These are phyloP conservation scores for Solanum clarkiae DNA, from an alignment of 257 asterid species.

Conservation along the genomic window DNA sequence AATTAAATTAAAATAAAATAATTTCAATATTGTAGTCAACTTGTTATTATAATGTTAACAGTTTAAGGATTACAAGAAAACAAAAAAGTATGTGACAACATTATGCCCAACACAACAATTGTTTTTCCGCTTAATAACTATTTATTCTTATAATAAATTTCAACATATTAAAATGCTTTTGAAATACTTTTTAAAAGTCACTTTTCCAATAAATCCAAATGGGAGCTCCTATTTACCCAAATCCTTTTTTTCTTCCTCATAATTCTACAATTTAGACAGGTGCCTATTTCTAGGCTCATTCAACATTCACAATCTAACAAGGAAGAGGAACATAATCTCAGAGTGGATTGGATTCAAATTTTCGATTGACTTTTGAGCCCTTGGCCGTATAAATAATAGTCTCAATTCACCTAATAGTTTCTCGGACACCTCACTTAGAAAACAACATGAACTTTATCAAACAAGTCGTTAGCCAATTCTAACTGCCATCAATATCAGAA, in stretches of 20 bases:
- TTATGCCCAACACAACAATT: no score
- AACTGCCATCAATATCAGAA: constrained; percentile 28
- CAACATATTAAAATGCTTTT: no score
- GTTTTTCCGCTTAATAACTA: no score
- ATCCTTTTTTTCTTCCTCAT: neutral
- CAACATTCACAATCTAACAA: neutral
- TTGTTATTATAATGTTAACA: no score
- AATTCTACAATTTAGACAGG: neutral
- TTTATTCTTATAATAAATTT: no score
- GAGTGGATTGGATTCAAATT: neutral
- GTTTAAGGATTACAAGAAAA: no score
- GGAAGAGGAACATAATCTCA: neutral
- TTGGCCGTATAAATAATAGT: no score
- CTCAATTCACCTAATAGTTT: neutral
- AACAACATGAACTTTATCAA: constrained; percentile 33
- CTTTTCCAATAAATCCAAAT: no score
- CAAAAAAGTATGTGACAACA: no score
- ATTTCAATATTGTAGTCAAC: no score
- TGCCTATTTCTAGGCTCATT: neutral
- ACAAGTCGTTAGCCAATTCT: constrained; percentile 41
- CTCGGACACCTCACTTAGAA: constrained; percentile 22
- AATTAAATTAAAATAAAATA: no score
- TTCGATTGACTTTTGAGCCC: neutral
- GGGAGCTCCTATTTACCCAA: neutral
- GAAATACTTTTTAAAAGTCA: no score